Evolutionary conservation across 768 basidiomycete species (phyloP).

Genomic region (Holtermannia corniformis): DNA sequence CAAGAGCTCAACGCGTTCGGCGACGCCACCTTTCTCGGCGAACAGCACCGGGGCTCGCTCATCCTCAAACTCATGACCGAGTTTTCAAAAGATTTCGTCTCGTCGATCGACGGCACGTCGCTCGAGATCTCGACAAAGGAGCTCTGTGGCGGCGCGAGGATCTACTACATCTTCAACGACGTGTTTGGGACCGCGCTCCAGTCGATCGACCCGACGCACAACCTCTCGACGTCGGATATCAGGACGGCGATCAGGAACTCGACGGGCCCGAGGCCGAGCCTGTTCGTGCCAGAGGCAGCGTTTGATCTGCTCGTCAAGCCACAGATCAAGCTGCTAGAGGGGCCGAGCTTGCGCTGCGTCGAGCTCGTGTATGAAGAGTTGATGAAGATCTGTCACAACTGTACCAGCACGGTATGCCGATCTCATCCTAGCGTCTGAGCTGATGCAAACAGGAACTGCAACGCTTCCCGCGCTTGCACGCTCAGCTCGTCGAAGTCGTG

Average conservation of each 20-base stretch:
- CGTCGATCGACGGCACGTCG: conserved; percentile 94
- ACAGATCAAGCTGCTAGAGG: conserved; percentile 90
- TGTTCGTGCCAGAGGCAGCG: conserved; percentile 94
- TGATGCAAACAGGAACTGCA: conserved; percentile 65
- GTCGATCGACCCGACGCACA: conserved; percentile 79
- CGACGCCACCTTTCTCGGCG: conserved; percentile 81
- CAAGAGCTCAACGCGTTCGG: conserved; percentile 97
- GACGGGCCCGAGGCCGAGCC: conserved; percentile 87
- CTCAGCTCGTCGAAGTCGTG: conserved; percentile 91
- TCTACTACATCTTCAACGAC: conserved; percentile 99
- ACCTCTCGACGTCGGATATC: conserved; percentile 88
- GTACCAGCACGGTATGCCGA: conserved; percentile 66
- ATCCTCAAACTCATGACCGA: conserved; percentile 96
- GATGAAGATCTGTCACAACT: conserved; percentile 98
- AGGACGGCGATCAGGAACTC: conserved; percentile 97
- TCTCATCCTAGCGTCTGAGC: background rate
- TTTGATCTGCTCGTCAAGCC: conserved; percentile 96
- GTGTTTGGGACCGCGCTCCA: conserved; percentile 87
- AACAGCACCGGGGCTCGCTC: conserved; percentile 74
- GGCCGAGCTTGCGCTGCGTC: conserved; percentile 88
- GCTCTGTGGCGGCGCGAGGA: conserved; percentile 90
- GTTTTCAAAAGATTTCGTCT: conserved; percentile 92
- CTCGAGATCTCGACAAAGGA: conserved; percentile 96
- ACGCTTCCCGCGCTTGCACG: conserved; percentile 86
- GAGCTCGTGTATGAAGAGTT: conserved; percentile 98